Evolutionary conservation across 352 stramenopile species (phyloP).

Genomic region (Globisporangium polare): DNA sequence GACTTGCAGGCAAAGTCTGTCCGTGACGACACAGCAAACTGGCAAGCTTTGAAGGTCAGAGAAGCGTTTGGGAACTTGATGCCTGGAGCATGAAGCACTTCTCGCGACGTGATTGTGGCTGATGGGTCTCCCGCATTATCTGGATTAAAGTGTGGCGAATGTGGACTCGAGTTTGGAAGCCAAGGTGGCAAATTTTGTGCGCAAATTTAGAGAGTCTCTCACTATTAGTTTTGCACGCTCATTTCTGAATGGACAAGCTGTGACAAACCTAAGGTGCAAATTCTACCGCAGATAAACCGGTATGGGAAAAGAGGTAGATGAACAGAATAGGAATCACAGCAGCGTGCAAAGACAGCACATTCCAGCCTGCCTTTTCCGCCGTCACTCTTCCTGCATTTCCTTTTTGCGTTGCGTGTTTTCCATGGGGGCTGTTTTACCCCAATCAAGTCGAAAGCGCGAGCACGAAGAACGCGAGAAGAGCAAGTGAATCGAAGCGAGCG

Average conservation of each 20-base stretch:
- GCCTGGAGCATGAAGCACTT: too few relatives aligned
- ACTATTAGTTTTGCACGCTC: not conserved
- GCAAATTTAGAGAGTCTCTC: not conserved
- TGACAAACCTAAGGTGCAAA: not conserved
- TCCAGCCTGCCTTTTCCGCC: not conserved
- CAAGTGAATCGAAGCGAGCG: slow-evolving; percentile 1
- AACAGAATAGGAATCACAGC: not conserved
- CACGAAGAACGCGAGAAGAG: too few relatives aligned
- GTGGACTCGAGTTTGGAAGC: not conserved
- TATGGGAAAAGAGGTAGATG: not conserved
- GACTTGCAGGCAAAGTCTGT: too few relatives aligned
- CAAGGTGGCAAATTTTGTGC: not conserved
- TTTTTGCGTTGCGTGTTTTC: not conserved
- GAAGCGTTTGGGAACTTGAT: too few relatives aligned
- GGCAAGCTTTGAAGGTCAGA: too few relatives aligned
- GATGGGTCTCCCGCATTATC: too few relatives aligned
- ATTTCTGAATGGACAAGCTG: not conserved
- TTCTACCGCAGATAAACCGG: not conserved
- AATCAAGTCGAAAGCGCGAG: not conserved
- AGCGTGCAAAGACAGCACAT: too few relatives aligned
- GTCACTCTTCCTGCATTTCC: not conserved
- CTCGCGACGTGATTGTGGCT: too few relatives aligned
- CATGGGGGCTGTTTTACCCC: not conserved
- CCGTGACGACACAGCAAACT: too few relatives aligned
- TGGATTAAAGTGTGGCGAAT: not conserved